These are phyloP conservation scores for Candida mesenterica DNA, from an alignment of 1,139 yeast species.

Conservation along the genomic window DNA sequence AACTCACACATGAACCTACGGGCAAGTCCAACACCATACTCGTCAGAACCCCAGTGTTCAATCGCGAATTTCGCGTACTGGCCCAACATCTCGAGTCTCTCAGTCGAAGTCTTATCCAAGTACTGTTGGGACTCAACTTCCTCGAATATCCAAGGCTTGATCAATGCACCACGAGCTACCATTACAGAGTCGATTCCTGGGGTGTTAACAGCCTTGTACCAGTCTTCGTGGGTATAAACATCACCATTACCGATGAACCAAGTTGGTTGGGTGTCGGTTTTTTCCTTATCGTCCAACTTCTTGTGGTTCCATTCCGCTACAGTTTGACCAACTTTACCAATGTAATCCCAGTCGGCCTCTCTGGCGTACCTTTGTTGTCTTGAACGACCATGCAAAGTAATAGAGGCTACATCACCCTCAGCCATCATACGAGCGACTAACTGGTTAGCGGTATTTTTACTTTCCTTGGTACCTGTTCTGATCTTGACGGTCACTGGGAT, in stretches of 20 bases:
- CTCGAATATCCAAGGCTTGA: conserved; percentile 98
- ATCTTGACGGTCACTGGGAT: conserved; percentile 89
- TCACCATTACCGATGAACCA: conserved; percentile 92
- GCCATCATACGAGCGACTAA: conserved; percentile 67
- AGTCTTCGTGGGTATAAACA: conserved; percentile 80
- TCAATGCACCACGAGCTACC: conserved; percentile 97
- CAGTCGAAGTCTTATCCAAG: conserved; percentile 85
- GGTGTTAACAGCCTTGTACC: conserved; percentile 72
- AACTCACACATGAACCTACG: conserved; percentile 94
- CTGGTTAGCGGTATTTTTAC: conserved; percentile 79
- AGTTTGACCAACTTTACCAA: conserved; percentile 67
- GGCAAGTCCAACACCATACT: conserved; percentile 83
- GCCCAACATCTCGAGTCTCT: conserved; percentile 73
- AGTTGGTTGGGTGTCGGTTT: conserved; percentile 46
- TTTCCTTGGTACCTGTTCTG: conserved; percentile 87
- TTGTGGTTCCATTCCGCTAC: conserved; percentile 59
- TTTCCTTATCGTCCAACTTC: conserved; percentile 55
- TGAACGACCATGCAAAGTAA: conserved; percentile 93
- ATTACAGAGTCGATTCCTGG: conserved; percentile 86
- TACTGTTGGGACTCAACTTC: conserved; percentile 89
- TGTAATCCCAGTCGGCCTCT: conserved; percentile 91
- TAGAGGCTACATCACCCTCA: conserved; percentile 84
- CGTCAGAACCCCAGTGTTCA: conserved; percentile 98
- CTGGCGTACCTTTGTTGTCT: conserved; percentile 92
- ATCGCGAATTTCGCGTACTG: conserved; percentile 76